Percentiles rank a stretch among this genome's conserved stretches.
Conservation (phyloP, 106 monocot species). For the Amphibolis antarctica region DNA sequence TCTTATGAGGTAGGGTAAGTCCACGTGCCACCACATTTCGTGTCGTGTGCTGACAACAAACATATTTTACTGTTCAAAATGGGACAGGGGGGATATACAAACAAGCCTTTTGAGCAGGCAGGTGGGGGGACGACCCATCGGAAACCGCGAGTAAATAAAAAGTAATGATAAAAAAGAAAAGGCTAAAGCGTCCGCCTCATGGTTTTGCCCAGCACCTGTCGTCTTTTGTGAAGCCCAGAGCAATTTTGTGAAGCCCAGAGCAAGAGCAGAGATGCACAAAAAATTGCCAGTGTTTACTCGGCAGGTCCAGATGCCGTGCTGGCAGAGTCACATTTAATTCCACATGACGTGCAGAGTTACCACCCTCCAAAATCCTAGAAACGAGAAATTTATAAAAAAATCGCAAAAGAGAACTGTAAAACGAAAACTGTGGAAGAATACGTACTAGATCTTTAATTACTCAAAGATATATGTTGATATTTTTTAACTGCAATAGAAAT, state of each 20-base stretch:
- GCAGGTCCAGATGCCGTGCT: conserved; percentile 5
- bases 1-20: too few species aligned
- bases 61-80: too few species aligned
- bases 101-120: background rate
- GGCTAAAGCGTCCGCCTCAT: background rate
- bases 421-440: too few species aligned
- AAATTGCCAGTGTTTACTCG: background rate
- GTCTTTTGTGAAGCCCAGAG: background rate
- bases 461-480: too few species aligned
- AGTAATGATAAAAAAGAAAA: background rate
- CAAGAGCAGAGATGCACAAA: background rate
- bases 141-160: background rate
- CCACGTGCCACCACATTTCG: too few species aligned
- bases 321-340: conserved; percentile 7
- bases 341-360: conserved; percentile 11
- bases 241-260: background rate
- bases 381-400: background rate
- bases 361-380: background rate
- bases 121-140: background rate
- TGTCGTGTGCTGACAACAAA: too few species aligned
- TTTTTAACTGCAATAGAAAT: too few species aligned
- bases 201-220: background rate
- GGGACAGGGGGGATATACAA: too few species aligned
- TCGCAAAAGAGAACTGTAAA: background rate
- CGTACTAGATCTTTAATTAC: too few species aligned